Conservation (phyloP, 163 green algal genomes). For the Chloromonas sp. region DNA sequence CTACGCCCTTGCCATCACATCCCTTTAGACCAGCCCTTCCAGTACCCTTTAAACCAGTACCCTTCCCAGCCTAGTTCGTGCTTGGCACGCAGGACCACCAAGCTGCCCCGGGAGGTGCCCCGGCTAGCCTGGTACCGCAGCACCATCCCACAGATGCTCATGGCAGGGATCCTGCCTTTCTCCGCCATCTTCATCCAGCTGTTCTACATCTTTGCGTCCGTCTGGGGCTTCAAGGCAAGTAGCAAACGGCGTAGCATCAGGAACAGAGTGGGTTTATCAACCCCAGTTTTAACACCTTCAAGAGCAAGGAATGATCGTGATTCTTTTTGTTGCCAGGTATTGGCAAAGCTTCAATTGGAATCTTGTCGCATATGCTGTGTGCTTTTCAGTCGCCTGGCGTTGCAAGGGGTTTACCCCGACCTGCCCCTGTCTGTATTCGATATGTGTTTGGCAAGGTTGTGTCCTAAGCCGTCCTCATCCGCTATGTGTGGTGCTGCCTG, state of each 20-base stretch:
- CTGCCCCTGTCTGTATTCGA: too few species aligned
- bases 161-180: constrained; percentile 97
- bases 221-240: constrained; percentile 93
- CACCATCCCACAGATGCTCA: constrained; percentile 86
- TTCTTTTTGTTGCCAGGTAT: not conserved
- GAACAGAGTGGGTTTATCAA: not conserved
- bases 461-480: not conserved
- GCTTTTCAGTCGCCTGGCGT: not conserved
- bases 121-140: constrained; percentile 90
- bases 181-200: constrained; percentile 99
- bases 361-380: not conserved
- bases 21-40: too few species aligned
- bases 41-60: too few species aligned
- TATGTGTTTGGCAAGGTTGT: too few species aligned
- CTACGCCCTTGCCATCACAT: too few species aligned
- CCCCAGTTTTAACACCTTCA: too few species aligned
- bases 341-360: not conserved
- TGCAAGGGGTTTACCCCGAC: not conserved
- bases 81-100: constrained; percentile 60
- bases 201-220: constrained; percentile 98
- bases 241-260: too few species aligned
- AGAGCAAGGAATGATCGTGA: too few species aligned
- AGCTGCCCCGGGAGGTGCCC: constrained; percentile 87
- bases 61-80: not conserved
- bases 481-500: not conserved